A percentile compares a stretch with the other conserved stretches of the same genome.
Conservation (phyloP, 2,329 filamentous ascomycete species). For the Alternaria gansuensis region DNA sequence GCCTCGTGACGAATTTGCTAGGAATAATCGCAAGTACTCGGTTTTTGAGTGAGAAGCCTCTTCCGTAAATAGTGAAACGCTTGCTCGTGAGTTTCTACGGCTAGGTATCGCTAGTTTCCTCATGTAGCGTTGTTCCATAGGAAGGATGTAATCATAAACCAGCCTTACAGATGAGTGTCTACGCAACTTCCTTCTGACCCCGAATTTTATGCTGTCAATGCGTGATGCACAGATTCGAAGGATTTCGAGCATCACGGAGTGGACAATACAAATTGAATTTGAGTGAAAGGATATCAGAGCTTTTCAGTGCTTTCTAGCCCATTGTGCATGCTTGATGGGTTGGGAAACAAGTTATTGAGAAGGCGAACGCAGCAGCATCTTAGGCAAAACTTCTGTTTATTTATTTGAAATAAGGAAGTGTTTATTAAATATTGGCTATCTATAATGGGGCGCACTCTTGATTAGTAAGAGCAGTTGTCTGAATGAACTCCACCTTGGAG, state of each 20-base stretch:
- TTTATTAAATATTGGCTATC: neutral
- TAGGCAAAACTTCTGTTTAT: rapidly evolving
- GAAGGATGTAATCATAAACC: too few relatives aligned
- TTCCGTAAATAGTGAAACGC: too few relatives aligned
- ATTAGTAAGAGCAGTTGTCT: neutral
- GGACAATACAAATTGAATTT: neutral
- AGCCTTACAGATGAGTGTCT: too few relatives aligned
- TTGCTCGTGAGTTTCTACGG: too few relatives aligned
- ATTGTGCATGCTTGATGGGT: neutral
- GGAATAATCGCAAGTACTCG: too few relatives aligned
- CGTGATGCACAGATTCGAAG: neutral
- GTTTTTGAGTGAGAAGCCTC: too few relatives aligned
- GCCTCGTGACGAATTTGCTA: too few relatives aligned
- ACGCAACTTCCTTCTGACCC: too few relatives aligned
- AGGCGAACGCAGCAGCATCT: neutral
- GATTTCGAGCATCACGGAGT: neutral
- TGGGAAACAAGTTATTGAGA: neutral
- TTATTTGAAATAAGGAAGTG: too few relatives aligned
- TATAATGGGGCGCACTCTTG: constrained; percentile 3
- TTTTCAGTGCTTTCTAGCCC: neutral
- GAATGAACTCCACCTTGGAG: constrained; percentile 6
- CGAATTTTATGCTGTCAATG: neutral
- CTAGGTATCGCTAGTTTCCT: too few relatives aligned
- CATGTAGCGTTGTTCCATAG: too few relatives aligned
- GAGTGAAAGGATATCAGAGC: neutral